Conservation (phyloP, 2,329 filamentous ascomycete species). For the Metarhizium sp. region DNA sequence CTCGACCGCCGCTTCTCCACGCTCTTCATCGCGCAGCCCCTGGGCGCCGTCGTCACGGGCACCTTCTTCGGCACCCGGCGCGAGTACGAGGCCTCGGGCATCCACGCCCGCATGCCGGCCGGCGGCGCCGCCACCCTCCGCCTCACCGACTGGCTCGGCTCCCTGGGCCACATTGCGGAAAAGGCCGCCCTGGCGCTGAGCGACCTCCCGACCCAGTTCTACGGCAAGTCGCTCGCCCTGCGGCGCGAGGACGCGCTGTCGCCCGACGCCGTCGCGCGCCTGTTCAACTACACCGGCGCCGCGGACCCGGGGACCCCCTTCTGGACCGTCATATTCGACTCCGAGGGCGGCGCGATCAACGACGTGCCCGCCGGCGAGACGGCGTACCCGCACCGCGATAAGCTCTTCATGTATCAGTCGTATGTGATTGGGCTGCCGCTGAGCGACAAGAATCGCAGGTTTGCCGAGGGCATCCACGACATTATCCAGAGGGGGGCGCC, state of each 20-base stretch:
- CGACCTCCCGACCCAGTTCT: conserved; percentile 41
- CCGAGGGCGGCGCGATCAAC: conserved; percentile 49
- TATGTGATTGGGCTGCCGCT: conserved; percentile 46
- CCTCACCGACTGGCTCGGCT: conserved; percentile 54
- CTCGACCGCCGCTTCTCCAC: conserved; percentile 50
- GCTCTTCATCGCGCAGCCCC: conserved; percentile 43
- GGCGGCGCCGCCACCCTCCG: conserved; percentile 32
- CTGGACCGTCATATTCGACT: conserved; percentile 56
- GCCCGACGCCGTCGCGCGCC: conserved; percentile 30
- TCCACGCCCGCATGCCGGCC: conserved; percentile 35
- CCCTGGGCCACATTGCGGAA: conserved; percentile 44
- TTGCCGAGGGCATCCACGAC: conserved; percentile 42
- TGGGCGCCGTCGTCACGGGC: conserved; percentile 47
- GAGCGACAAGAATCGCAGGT: conserved; percentile 34
- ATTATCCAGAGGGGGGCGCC: conserved; percentile 28
- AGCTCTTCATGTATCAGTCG: conserved; percentile 53
- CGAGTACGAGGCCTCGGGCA: conserved; percentile 44
- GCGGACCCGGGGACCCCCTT: conserved; percentile 39
- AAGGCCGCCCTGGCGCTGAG: conserved; percentile 36
- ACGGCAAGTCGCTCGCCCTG: conserved; percentile 49
- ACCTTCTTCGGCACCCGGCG: conserved; percentile 51
- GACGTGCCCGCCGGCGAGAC: conserved; percentile 47
- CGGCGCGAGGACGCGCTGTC: conserved; percentile 37
- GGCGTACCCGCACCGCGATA: conserved; percentile 55
- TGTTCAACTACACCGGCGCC: conserved; percentile 45